Evolutionary conservation across 768 basidiomycete species (phyloP).

Genomic region (Sarcomyxa edulis): DNA sequence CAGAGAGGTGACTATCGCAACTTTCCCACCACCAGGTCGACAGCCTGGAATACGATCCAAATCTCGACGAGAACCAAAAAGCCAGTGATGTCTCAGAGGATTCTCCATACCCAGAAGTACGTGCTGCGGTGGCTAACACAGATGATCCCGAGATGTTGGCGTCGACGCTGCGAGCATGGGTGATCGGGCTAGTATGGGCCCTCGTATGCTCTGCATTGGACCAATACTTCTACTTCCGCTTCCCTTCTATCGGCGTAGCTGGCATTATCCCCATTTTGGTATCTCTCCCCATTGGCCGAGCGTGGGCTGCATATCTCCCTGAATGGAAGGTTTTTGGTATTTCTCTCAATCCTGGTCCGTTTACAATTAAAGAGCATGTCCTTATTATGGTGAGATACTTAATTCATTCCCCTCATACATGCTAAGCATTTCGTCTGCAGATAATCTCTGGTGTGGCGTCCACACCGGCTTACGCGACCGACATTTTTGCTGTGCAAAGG

Average conservation of each 20-base stretch:
- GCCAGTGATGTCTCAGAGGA: too few species aligned
- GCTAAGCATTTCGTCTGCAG: not conserved
- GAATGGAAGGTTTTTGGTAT: slow-evolving; percentile 52
- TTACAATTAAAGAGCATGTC: slow-evolving; percentile 75
- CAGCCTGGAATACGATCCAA: too few species aligned
- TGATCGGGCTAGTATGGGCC: slow-evolving; percentile 49
- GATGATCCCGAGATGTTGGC: slow-evolving; percentile 58
- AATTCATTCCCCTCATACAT: not conserved
- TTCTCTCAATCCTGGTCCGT: slow-evolving; percentile 68
- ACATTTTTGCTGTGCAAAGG: slow-evolving; percentile 62
- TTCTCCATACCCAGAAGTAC: slow-evolving; percentile 75
- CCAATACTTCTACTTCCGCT: slow-evolving; percentile 53
- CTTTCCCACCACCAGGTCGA: too few species aligned
- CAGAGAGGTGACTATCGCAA: too few species aligned
- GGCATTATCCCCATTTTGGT: slow-evolving; percentile 63
- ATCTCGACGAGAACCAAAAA: too few species aligned
- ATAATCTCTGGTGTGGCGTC: slow-evolving; percentile 47
- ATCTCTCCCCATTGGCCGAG: slow-evolving; percentile 61
- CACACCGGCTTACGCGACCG: slow-evolving; percentile 63
- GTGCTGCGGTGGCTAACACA: slow-evolving; percentile 60
- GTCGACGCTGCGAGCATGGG: slow-evolving; percentile 45
- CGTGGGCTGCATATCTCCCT: slow-evolving; percentile 50
- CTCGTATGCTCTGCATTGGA: slow-evolving; percentile 50
- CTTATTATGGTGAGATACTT: slow-evolving; percentile 37
- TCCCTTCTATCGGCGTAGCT: slow-evolving; percentile 28